Conservation (phyloP, 1,139 yeast genomes). For the Suhomyces wounanorum region DNA sequence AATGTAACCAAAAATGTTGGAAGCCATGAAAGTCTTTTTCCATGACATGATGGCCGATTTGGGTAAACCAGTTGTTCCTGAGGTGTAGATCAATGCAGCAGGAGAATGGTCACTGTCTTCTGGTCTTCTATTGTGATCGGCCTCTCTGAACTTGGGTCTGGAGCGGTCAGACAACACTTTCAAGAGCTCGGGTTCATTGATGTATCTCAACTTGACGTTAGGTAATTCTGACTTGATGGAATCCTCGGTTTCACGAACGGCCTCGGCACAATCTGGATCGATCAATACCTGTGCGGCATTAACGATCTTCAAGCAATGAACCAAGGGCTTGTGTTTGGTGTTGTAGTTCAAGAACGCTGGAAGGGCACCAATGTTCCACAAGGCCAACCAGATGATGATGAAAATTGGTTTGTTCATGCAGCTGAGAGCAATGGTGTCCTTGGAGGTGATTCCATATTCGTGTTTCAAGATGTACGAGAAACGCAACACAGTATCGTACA, state of each 20-base stretch:
- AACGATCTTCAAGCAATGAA: constrained; percentile 78
- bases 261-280: constrained; percentile 67
- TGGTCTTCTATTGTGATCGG: constrained; percentile 57
- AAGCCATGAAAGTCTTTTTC: constrained; percentile 77
- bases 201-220: constrained; percentile 48
- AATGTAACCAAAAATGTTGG: constrained; percentile 68
- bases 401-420: constrained; percentile 85
- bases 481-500: constrained; percentile 64
- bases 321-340: constrained; percentile 68
- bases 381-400: constrained; percentile 75
- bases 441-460: constrained; percentile 64
- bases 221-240: constrained; percentile 47
- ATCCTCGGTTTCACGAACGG: constrained; percentile 55
- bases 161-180: constrained; percentile 45
- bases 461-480: constrained; percentile 64
- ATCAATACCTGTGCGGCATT: constrained; percentile 66
- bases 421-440: constrained; percentile 74
- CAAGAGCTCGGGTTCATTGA: constrained; percentile 56
- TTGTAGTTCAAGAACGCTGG: constrained; percentile 90
- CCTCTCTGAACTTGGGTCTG: constrained; percentile 56
- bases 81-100: constrained; percentile 79
- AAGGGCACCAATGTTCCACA: constrained; percentile 89
- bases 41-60: constrained; percentile 94
- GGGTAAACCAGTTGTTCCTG: constrained; percentile 95
- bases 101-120: constrained; percentile 60